Conservation (phyloP, 2,329 filamentous ascomycete species). For the Phyllosticta capitalensis region DNA sequence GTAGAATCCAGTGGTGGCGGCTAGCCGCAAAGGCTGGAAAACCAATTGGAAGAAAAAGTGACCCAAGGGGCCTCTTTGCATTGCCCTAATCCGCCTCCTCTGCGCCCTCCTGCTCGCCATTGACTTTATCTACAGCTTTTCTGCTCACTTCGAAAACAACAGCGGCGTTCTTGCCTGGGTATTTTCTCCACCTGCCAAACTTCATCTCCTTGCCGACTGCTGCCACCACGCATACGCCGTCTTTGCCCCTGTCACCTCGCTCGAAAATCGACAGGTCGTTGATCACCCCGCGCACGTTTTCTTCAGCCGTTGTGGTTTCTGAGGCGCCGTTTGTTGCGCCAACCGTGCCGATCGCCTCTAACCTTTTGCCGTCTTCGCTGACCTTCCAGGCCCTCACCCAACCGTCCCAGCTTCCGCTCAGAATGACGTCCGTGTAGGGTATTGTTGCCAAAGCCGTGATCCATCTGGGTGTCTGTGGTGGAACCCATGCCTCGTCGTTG, state of each 20-base stretch:
- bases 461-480: slow-evolving; percentile 61
- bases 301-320: neutral
- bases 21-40: neutral
- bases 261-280: slow-evolving; percentile 88
- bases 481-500: slow-evolving; percentile 26
- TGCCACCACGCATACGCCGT: slow-evolving; percentile 73
- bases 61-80: neutral
- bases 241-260: slow-evolving; percentile 62
- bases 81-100: neutral
- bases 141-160: slow-evolving; percentile 68
- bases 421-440: slow-evolving; percentile 80
- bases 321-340: neutral
- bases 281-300: slow-evolving; percentile 60
- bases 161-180: slow-evolving; percentile 66
- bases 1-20: neutral
- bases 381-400: slow-evolving; percentile 77
- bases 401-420: slow-evolving; percentile 93
- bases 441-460: slow-evolving; percentile 83
- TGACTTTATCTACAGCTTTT: slow-evolving; percentile 5
- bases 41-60: neutral
- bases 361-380: slow-evolving; percentile 46
- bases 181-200: slow-evolving; percentile 65
- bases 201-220: slow-evolving; percentile 80
- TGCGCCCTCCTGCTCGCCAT: slow-evolving; percentile 11
- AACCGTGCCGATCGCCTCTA: slow-evolving; percentile 63